A percentile compares a stretch with the other conserved stretches of the same genome.
These are phyloP conservation scores for Talaromyces borbonicus DNA, from an alignment of 495 filamentous ascomycete species.

Conservation along the genomic window DNA sequence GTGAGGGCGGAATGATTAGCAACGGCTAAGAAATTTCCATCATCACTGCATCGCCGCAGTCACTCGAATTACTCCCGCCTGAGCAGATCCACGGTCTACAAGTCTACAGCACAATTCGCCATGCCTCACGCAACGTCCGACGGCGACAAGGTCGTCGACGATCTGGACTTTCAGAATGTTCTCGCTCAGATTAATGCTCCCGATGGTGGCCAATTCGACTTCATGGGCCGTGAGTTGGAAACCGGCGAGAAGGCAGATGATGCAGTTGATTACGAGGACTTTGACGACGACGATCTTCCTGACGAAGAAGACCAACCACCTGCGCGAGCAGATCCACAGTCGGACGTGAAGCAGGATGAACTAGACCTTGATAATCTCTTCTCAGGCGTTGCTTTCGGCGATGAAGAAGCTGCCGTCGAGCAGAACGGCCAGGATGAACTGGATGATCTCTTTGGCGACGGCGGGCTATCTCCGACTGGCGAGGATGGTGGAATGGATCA, in stretches of 20 bases:
- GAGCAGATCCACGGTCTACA: not conserved
- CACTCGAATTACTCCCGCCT: not conserved
- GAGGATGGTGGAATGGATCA: constrained; percentile 33
- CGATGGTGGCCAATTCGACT: constrained; percentile 27
- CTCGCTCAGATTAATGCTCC: constrained; percentile 40
- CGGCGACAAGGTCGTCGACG: constrained; percentile 23
- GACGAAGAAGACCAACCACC: constrained; percentile 46
- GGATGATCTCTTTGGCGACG: constrained; percentile 48
- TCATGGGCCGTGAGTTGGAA: constrained; percentile 42
- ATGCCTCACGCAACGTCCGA: constrained; percentile 43
- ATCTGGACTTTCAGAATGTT: constrained; percentile 40
- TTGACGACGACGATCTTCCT: constrained; percentile 61
- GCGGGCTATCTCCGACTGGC: constrained; percentile 25
- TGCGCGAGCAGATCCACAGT: constrained; percentile 12
- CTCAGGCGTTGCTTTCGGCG: constrained; percentile 37
- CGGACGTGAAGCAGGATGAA: constrained; percentile 27
- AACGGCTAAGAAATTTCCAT: not conserved
- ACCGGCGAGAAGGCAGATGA: constrained; percentile 67
- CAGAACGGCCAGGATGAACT: constrained; percentile 29
- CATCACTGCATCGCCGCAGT: not conserved
- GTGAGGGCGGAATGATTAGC: not conserved
- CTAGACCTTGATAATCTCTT: constrained; percentile 17
- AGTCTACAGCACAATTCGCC: not conserved
- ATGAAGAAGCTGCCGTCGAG: constrained; percentile 23
- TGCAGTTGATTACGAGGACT: constrained; percentile 81